Base-by-base conservation (phyloP, 1,284 basidiomycete genomes). In the Agroathelia rolfsii region DNA sequence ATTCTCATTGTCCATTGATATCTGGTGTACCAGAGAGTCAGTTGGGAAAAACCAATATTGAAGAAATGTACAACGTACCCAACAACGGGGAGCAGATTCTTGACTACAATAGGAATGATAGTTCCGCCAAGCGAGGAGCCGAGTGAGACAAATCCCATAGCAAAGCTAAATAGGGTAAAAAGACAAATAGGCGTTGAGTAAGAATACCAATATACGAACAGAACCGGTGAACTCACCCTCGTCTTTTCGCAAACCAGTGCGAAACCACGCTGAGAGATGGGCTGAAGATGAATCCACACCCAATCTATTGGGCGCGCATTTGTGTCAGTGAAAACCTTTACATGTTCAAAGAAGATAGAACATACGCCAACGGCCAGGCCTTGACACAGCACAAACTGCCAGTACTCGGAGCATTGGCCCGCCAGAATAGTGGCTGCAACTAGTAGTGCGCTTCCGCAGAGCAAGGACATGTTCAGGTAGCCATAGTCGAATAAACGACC, bases 1-100 rank as follows among this genome's bases (percentile, higher is more conserved):
- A 72, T 64, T n/a, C 73, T 61, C 64, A 76, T 71, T 1, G 72
- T 72, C 74, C 74, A 76, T 35, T 54, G 52, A 44, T 76, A 76
- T 5, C 72, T 75, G n/a, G n/a, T n/a, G n/a, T n/a, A n/a, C n/a
- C n/a, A 10, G 10, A 6, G 34, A 36, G 23, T 17, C 24, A 21
- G 13, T 21, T 10, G 10, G 14, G 28, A 32, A 14, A 29, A 21
- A 22, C 19, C n/a, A n/a, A n/a, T n/a, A n/a, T 25, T 23, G 7
- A 36, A 30, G 18, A 31, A 14, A 28, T 10, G 14, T 14, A 25
- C 21, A 28, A 34, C 50, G 32, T 44, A 66, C 50, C 72, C 71
- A 16, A 73, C 58, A 3, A 39, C 37, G 0, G 60, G 57, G 33
- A 75, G 56, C 12, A 73, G 47, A 19, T 58, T 56, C 33, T 59